phyloP scores from a whole-genome alignment of 2,329 filamentous ascomycete genomes.

The Albophoma yamanashiensis region DNA sequence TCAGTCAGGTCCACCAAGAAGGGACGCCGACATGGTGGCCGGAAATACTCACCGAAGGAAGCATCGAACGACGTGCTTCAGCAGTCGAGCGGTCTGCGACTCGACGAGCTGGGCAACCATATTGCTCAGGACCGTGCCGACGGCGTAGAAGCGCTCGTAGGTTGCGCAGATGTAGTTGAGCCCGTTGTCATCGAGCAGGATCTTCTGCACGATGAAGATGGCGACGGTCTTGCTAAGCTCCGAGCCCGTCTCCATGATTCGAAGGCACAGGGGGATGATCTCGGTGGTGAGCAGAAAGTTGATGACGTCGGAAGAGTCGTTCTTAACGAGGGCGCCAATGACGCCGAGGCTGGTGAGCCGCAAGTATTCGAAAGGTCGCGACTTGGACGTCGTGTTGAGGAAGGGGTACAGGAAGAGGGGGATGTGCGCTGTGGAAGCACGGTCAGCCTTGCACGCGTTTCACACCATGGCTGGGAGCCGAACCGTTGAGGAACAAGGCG shows the following conservation, averaged over 20 bases:
- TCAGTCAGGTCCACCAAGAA: conserved; percentile 6
- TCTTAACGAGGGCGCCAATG: conserved; percentile 95
- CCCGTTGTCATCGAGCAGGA: conserved; percentile 89
- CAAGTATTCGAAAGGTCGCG: conserved; percentile 92
- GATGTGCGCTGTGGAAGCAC: conserved; percentile 63
- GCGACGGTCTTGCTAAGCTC: conserved; percentile 98
- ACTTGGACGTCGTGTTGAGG: conserved; percentile 97
- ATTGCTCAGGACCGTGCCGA: conserved; percentile 93
- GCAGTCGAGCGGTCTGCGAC: conserved; percentile 86
- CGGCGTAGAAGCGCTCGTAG: conserved; percentile 96
- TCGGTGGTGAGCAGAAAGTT: conserved; percentile 98
- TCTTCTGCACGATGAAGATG: conserved; percentile 99
- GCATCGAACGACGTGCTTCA: conserved; percentile 96
- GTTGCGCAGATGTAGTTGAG: conserved; percentile 98
- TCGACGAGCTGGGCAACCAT: conserved; percentile 98
- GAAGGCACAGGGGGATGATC: conserved; percentile 92
- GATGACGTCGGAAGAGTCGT: conserved; percentile 96
- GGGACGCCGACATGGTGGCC: no score
- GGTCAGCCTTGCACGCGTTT: conserved; percentile 3
- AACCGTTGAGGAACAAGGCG: conserved; percentile 87
- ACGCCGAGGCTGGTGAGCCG: conserved; percentile 92
- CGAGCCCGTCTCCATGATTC: conserved; percentile 98
- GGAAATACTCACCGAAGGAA: conserved; percentile 68
- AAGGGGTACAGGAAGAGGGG: conserved; percentile 97
- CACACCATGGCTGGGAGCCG: conserved; percentile 8